phyloP scores from a whole-genome alignment of 2,329 filamentous ascomycete species.

The Ascocoryne sarcoides region DNA sequence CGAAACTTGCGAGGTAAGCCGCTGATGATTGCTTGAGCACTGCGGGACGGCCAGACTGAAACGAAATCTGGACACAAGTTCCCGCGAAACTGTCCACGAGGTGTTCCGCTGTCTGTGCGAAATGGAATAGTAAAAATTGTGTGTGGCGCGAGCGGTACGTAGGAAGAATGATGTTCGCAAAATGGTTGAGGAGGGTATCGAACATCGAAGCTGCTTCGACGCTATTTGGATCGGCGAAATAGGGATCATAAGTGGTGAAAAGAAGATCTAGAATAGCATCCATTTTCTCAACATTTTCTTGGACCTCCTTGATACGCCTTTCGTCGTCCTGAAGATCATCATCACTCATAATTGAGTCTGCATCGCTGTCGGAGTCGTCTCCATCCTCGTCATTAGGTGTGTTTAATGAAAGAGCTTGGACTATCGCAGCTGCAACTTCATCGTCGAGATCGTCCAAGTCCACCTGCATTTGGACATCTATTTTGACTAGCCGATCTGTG shows the following conservation, averaged over 20 bases:
- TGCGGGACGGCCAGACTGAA: constrained; percentile 53
- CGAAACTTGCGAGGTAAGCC: constrained; percentile 89
- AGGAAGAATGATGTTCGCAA: constrained; percentile 78
- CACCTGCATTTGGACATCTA: constrained; percentile 90
- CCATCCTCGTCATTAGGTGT: constrained; percentile 42
- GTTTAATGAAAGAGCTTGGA: constrained; percentile 40
- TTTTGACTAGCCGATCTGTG: constrained; percentile 79
- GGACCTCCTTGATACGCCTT: constrained; percentile 60
- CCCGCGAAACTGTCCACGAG: constrained; percentile 78
- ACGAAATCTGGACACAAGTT: constrained; percentile 63
- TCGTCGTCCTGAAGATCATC: constrained; percentile 58
- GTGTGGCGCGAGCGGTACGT: constrained; percentile 88
- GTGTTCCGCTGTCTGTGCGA: constrained; percentile 70
- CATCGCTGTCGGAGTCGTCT: constrained; percentile 50
- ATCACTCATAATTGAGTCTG: constrained; percentile 63
- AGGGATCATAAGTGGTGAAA: constrained; percentile 71
- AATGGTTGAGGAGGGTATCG: constrained; percentile 74
- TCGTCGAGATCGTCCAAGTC: constrained; percentile 92
- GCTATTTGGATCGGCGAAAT: constrained; percentile 60
- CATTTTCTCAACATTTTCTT: constrained; percentile 80
- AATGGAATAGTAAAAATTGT: constrained; percentile 94
- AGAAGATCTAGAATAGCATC: constrained; percentile 82
- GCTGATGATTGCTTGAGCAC: constrained; percentile 76
- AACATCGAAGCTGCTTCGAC: constrained; percentile 64
- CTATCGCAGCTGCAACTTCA: constrained; percentile 67